Percentiles rank a stretch among this genome's conserved stretches.
Evolutionary conservation across 306 rosid species (phyloP).

Genomic region (Macrotyloma uniflorum): DNA sequence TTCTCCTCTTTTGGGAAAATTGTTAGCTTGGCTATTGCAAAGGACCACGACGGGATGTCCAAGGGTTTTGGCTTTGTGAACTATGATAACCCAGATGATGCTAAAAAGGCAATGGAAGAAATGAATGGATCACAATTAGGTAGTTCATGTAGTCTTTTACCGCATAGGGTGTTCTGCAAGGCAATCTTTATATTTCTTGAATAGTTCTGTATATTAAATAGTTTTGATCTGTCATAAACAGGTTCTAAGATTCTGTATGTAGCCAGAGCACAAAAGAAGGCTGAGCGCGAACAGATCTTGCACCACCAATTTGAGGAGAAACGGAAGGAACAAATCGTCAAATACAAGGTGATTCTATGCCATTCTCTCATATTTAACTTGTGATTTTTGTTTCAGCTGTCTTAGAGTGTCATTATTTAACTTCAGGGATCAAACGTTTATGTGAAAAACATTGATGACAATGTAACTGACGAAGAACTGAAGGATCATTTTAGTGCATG

Average conservation of each 20-base stretch:
- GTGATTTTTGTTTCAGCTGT: conserved; percentile 12
- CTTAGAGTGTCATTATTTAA: conserved; percentile 31
- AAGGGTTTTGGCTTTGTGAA: conserved; percentile 87
- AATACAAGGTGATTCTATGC: conserved; percentile 54
- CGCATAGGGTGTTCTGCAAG: conserved; percentile 16
- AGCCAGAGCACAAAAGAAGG: conserved; percentile 86
- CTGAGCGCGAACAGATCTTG: conserved; percentile 81
- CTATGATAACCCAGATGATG: conserved; percentile 76
- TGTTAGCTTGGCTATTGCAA: conserved; percentile 65
- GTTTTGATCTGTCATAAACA: conserved; percentile 45
- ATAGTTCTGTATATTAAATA: not conserved
- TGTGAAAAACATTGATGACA: conserved; percentile 87
- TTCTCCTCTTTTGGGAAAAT: conserved; percentile 74
- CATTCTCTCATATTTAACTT: conserved; percentile 5
- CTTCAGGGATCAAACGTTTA: conserved; percentile 81
- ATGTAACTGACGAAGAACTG: conserved; percentile 68
- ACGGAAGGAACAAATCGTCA: conserved; percentile 72
- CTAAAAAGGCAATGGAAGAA: conserved; percentile 72
- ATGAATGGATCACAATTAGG: conserved; percentile 77
- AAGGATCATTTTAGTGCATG: conserved; percentile 64
- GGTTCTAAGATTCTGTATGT: conserved; percentile 83
- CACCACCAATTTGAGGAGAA: conserved; percentile 74
- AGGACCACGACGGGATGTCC: conserved; percentile 62
- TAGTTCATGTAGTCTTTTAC: conserved; percentile 38
- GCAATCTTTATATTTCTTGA: conserved; percentile 4